These are phyloP conservation scores for Crithidia expoeki DNA, from an alignment of 208 protist species.

Conservation along the genomic window DNA sequence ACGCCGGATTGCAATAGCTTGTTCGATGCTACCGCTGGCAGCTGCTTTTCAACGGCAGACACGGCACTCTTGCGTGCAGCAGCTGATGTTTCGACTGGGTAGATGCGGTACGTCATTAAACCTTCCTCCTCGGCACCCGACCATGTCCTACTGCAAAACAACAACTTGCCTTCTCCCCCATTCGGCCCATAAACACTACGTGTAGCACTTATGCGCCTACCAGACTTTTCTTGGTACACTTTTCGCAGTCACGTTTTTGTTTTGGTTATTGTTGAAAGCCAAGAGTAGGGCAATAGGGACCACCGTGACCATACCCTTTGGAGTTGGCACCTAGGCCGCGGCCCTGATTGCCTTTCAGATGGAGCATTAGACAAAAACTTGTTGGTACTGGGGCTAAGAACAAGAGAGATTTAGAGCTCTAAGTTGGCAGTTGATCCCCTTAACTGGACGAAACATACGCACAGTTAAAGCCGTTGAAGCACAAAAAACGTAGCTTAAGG, in stretches of 20 bases:
- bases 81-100: background rate
- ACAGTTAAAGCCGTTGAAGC: too few relatives aligned
- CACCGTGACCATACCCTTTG: too few relatives aligned
- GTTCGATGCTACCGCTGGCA: background rate
- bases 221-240: background rate
- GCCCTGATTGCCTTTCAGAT: too few relatives aligned
- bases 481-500: too few relatives aligned
- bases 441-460: too few relatives aligned
- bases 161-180: background rate
- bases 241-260: background rate
- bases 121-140: background rate
- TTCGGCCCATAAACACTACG: background rate
- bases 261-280: too few relatives aligned
- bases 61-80: background rate
- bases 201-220: background rate
- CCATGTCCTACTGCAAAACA: background rate
- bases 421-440: too few relatives aligned
- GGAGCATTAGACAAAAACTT: too few relatives aligned
- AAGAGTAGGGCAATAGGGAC: too few relatives aligned
- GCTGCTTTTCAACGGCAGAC: background rate
- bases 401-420: too few relatives aligned
- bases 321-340: too few relatives aligned
- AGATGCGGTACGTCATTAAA: background rate
- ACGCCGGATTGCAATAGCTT: background rate
- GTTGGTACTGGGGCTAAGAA: too few relatives aligned